Conservation (phyloP, 306 rosid genomes). For the Corylus avellana region DNA sequence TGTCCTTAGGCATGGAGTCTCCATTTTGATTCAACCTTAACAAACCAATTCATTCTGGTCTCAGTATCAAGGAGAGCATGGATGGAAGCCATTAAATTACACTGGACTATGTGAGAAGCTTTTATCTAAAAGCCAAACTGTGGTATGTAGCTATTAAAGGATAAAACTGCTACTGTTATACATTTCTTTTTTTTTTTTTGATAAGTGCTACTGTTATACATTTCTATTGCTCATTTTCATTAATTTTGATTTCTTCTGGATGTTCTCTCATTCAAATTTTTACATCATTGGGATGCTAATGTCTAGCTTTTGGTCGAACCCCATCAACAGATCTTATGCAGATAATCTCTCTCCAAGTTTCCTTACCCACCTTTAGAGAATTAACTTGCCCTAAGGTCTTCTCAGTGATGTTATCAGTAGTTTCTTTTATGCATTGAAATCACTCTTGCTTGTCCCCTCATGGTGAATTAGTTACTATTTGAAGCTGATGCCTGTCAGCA, state of each 20-base stretch:
- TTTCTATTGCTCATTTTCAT: slow-evolving; percentile 10
- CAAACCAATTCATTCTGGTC: slow-evolving; percentile 21
- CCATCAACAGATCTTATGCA: background rate
- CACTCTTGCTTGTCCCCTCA: background rate
- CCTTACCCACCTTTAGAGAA: background rate
- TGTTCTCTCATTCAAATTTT: slow-evolving; percentile 14
- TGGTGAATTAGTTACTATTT: background rate
- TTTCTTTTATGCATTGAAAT: background rate
- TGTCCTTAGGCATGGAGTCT: background rate
- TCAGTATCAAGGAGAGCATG: slow-evolving; percentile 97
- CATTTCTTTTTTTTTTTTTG: background rate
- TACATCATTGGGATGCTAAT: background rate
- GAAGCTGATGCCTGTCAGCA: background rate
- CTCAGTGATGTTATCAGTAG: background rate
- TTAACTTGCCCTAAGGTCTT: background rate
- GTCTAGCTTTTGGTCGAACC: background rate
- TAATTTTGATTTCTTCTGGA: slow-evolving; percentile 9
- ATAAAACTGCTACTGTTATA: slow-evolving; percentile 16
- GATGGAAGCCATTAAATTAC: slow-evolving; percentile 90
- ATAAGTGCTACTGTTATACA: slow-evolving; percentile 1
- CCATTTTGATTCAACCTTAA: background rate
- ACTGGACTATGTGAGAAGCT: slow-evolving; percentile 87
- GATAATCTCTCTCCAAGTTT: background rate
- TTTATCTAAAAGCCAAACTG: slow-evolving; percentile 84
- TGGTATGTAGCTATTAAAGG: slow-evolving; percentile 62